Evolutionary conservation across 345 rosid genomes (phyloP), one percentile per base, ranked within the genome.

Genomic region (Iberis pinnata): DNA sequence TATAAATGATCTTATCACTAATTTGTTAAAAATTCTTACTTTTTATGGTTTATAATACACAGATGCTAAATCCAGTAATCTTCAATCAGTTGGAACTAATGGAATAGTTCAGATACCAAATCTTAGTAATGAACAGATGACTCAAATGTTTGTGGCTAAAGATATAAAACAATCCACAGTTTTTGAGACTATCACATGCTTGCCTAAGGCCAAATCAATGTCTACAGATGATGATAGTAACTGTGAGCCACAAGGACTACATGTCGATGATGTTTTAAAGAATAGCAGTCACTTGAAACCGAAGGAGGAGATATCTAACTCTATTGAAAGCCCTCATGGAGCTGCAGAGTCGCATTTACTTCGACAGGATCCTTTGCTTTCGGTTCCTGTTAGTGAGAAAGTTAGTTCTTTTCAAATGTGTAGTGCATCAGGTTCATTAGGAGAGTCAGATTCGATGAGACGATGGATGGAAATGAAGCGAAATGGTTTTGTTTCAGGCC

Each of bases 391-490:
- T 38, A n/a, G 64, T 3, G 64, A 65, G 6, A 65, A 57, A 27
- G 49, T n/a, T 20, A 48, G 55, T 31, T 20, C 71, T 16, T 31
- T 38, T 38, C 71, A 39, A 44, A 43, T 58, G 31, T 26, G 54
- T 58, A 41, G 39, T 32, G 4, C 52, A 15, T 2, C 88, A 20
- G 14, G 25, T 22, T 22, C 25, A 22, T 22, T 60, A 51, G 76
- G 70, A 50, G 75, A 70, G 69, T 85, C 78, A 57, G 94, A 88
- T 66, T 50, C 97, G 0, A 64, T 92, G 64, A 64, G 69, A 60
- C 20, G 82, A 20, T 88, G 97, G 99, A 83, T 74, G 71, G 97
- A 88, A 73, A 88, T 92, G 99, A 92, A 88, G 70, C 74, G 72
- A 60, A 92, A 86, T 2, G 99, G 97, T 49, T 92, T 85, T 60